phyloP scores from a whole-genome alignment of 2,329 filamentous ascomycete genomes.

The Cryphonectria carpinicola region DNA sequence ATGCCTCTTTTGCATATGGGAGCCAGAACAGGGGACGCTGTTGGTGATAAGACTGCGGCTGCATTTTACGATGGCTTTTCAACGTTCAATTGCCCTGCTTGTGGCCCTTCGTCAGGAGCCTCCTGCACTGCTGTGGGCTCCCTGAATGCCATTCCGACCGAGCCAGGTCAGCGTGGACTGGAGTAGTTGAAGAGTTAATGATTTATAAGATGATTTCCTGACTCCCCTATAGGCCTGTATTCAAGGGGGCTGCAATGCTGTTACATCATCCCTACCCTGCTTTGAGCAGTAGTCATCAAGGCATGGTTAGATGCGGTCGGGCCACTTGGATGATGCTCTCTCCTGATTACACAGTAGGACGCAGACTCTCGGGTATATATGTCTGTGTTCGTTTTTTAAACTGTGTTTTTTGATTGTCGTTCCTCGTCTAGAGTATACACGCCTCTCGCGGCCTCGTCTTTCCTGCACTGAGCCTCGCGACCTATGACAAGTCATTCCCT shows the following conservation, averaged over 20 bases:
- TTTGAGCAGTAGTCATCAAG: not conserved
- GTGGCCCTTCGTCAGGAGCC: not conserved
- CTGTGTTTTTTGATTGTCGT: not conserved
- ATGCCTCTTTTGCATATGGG: not conserved
- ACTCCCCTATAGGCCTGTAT: not conserved
- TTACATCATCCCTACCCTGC: not conserved
- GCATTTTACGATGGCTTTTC: not conserved
- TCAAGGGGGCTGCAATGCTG: too few species aligned
- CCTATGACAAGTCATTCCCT: not conserved
- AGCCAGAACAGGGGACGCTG: not conserved
- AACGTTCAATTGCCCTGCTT: not conserved
- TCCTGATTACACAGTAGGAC: not conserved
- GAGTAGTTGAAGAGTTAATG: not conserved
- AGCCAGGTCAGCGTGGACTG: not conserved
- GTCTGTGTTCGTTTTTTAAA: not conserved
- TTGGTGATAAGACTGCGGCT: not conserved
- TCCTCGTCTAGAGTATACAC: constrained; percentile 19
- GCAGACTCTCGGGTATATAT: not conserved
- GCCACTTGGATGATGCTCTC: not conserved
- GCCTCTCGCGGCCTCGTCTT: constrained; percentile 3
- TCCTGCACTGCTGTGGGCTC: not conserved
- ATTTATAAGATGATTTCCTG: not conserved
- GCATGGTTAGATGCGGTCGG: not conserved
- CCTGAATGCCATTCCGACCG: not conserved
- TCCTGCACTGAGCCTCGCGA: not conserved